Evolutionary conservation across 2,329 filamentous ascomycete species (phyloP).

Genomic region (Pseudogymnoascus sp.): DNA sequence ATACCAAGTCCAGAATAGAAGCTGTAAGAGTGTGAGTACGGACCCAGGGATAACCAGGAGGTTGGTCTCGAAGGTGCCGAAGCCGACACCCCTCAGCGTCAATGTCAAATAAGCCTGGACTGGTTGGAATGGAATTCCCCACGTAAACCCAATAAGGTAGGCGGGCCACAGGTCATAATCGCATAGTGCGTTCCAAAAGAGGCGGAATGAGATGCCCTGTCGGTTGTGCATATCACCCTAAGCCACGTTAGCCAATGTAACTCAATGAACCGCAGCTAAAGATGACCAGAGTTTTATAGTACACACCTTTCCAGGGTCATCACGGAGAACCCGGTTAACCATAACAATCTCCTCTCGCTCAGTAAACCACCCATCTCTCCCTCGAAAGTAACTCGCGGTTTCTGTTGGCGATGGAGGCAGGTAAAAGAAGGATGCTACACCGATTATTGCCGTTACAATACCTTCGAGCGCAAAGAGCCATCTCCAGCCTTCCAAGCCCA

Average conservation of each 20-base stretch:
- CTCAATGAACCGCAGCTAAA: constrained; percentile 41
- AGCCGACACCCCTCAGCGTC: constrained; percentile 17
- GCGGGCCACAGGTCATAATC: constrained; percentile 50
- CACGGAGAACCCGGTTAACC: constrained; percentile 51
- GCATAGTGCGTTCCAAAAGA: constrained; percentile 41
- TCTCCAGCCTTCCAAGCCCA: constrained; percentile 49
- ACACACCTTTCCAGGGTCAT: constrained; percentile 42
- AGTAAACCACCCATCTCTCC: constrained; percentile 54
- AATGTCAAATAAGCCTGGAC: constrained; percentile 18
- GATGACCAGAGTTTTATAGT: constrained; percentile 25
- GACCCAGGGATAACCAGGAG: constrained; percentile 18
- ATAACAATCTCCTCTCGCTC: constrained; percentile 60
- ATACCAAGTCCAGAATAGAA: constrained; percentile 39
- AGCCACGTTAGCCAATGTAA: constrained; percentile 45
- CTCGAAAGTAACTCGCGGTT: constrained; percentile 50
- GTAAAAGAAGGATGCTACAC: constrained; percentile 45
- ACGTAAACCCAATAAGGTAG: constrained; percentile 16
- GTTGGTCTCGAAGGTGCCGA: constrained; percentile 20
- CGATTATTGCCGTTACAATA: constrained; percentile 43
- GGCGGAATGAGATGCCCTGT: constrained; percentile 43
- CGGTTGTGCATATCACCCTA: constrained; percentile 53
- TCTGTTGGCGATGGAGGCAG: constrained; percentile 54
- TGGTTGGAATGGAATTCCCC: constrained; percentile 14
- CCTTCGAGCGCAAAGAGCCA: constrained; percentile 45
- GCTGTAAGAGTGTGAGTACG: background rate